A percentile compares a stretch with the other conserved stretches of the same genome.
phyloP scores from a whole-genome alignment of 495 filamentous ascomycete species.

The Aspergillus wentii region DNA sequence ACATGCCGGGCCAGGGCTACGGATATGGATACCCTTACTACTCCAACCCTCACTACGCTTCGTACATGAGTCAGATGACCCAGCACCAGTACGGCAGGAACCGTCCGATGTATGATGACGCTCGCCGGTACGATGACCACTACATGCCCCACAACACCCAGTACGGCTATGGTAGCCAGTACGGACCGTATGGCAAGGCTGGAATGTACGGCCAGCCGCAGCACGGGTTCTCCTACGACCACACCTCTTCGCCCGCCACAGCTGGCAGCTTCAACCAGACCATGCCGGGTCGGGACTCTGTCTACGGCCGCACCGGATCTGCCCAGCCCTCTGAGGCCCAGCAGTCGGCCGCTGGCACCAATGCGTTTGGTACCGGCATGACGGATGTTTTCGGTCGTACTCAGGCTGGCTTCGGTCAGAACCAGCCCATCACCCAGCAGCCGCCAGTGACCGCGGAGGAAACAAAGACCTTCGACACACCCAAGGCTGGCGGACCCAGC shows the following conservation, averaged over 20 bases:
- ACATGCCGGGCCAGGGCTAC: slow-evolving; percentile 59
- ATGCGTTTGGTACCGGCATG: slow-evolving; percentile 62
- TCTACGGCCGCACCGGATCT: slow-evolving; percentile 74
- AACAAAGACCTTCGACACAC: slow-evolving; percentile 71
- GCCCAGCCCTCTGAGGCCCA: slow-evolving; percentile 66
- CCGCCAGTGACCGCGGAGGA: slow-evolving; percentile 59
- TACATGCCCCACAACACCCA: slow-evolving; percentile 53
- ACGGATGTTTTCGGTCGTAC: slow-evolving; percentile 76
- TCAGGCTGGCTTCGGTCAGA: slow-evolving; percentile 62
- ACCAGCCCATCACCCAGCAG: slow-evolving; percentile 61
- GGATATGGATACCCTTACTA: slow-evolving; percentile 77
- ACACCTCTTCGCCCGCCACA: slow-evolving; percentile 71
- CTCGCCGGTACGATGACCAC: slow-evolving; percentile 49
- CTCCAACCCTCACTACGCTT: slow-evolving; percentile 70
- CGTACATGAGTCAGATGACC: slow-evolving; percentile 69
- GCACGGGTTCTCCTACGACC: slow-evolving; percentile 79
- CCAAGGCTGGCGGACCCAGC: slow-evolving; percentile 74
- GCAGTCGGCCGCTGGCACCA: slow-evolving; percentile 52
- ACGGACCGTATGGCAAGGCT: slow-evolving; percentile 72
- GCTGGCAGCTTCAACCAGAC: slow-evolving; percentile 64
- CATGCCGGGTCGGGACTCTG: slow-evolving; percentile 63
- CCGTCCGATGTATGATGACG: slow-evolving; percentile 54
- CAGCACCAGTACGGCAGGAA: slow-evolving; percentile 48
- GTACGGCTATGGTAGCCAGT: slow-evolving; percentile 67
- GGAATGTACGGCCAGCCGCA: slow-evolving; percentile 76